Conservation (phyloP, 2,329 filamentous ascomycete genomes). For the Epichloe festucae region DNA sequence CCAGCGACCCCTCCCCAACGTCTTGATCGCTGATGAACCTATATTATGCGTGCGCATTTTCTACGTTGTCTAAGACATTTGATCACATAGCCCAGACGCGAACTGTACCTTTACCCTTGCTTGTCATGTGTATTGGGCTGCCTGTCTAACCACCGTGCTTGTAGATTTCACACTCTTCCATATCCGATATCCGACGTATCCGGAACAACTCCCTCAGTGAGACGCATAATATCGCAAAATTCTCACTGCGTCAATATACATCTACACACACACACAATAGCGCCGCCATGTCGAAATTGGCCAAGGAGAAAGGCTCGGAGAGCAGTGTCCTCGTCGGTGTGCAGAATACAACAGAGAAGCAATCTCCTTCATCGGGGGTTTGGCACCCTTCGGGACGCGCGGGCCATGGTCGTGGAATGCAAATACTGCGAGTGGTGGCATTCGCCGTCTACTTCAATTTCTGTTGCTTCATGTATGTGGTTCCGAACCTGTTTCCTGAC, state of each 20-base stretch:
- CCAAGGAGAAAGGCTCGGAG: conserved; percentile 12
- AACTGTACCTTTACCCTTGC: too few species aligned
- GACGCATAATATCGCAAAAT: neutral
- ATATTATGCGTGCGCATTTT: neutral
- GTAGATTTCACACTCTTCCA: neutral
- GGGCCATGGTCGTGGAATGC: conserved; percentile 36
- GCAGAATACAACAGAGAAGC: conserved; percentile 8
- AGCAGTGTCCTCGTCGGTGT: conserved; percentile 15
- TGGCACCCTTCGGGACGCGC: conserved; percentile 42
- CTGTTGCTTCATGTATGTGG: conserved; percentile 32
- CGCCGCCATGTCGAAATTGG: conserved; percentile 14
- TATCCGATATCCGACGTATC: conserved; percentile 1
- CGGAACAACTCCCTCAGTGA: neutral
- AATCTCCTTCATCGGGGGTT: conserved; percentile 4
- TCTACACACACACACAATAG: neutral
- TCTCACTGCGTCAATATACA: neutral
- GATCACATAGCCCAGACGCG: too few species aligned
- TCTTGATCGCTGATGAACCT: neutral
- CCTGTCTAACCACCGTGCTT: neutral
- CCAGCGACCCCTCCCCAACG: neutral
- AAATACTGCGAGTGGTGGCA: conserved; percentile 38
- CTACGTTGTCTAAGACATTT: neutral
- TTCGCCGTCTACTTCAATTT: conserved; percentile 39
- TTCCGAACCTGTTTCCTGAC: neutral
- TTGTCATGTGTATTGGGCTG: neutral